These are phyloP conservation scores for Aspergillus homomorphus DNA, from an alignment of 495 filamentous ascomycete genomes.

Conservation along the genomic window DNA sequence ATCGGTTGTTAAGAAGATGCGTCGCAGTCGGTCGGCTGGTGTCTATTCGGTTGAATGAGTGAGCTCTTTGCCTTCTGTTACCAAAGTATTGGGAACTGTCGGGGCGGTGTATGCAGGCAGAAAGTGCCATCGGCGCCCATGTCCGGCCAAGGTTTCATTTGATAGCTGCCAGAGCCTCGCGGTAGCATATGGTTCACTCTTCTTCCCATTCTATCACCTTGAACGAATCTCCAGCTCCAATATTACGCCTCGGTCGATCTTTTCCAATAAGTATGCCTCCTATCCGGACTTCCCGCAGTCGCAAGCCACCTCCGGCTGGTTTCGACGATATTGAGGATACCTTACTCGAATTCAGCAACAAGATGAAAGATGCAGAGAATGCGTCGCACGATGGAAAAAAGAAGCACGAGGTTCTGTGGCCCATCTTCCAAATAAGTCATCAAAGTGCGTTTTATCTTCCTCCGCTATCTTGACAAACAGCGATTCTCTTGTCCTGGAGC, in stretches of 20 bases:
- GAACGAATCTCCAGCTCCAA: too few species aligned
- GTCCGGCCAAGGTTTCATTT: not conserved
- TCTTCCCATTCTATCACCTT: too few species aligned
- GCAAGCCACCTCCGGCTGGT: conserved; percentile 90
- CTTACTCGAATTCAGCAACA: conserved; percentile 90
- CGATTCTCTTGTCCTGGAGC: too few species aligned
- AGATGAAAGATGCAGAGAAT: conserved; percentile 98
- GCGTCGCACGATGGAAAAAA: conserved; percentile 71
- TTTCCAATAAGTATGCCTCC: conserved; percentile 67
- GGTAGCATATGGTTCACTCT: too few species aligned
- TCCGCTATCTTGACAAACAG: conserved; percentile 8
- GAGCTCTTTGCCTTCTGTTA: not conserved
- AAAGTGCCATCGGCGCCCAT: not conserved
- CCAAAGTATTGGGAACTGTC: not conserved
- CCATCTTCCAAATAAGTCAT: conserved; percentile 95
- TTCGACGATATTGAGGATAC: conserved; percentile 98
- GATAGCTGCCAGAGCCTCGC: too few species aligned
- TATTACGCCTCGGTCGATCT: not conserved
- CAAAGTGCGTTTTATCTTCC: conserved; percentile 60
- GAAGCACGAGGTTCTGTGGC: conserved; percentile 89
- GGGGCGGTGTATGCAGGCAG: conserved; percentile 12
- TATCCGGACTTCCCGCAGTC: conserved; percentile 69
- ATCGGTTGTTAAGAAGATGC: not conserved
- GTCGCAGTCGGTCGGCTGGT: not conserved
- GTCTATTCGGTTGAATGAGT: not conserved